Base-by-base conservation (phyloP, 2,329 filamentous ascomycete species). In the Aspergillus sp. region DNA sequence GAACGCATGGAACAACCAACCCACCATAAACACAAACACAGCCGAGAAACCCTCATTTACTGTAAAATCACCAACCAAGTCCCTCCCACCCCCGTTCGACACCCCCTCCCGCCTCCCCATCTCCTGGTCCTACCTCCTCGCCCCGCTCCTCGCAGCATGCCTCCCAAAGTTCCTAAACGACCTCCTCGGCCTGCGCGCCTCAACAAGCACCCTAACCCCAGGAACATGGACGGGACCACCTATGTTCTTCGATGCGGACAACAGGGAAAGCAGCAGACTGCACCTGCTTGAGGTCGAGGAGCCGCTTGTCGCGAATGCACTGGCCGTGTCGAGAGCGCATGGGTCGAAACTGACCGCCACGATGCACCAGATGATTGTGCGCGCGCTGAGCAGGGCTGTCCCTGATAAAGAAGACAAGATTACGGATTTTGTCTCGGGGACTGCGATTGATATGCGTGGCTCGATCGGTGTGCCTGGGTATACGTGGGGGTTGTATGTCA, bases 101-200 rank as follows among this genome's bases (percentile, higher is more conserved):
- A 70, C 69, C 7, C 66, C 70, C 2, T 68, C 68, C 17, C 66
- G 70, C 6, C 69, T 82, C 1, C 69, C 73, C 2, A 76, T 82
- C 27, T 79, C 78, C 0, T 80, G 75, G 77, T 64, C 63, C 0
- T 82, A 73, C 54, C 73, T 82, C 4, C 71, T 81, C 0, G 63
- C 61, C 3, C 75, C 79, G 0, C 59, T 79, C 6, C 48, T 79
- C 5, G 71, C 68, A 9, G 65, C 68, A 6, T 70, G 74, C 56
- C 64, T 79, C 7, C 79, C 79, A 1, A 57, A 60, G 1, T 69
- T 70, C 41, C 3, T 80, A 4, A 59, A 63, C 5, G 55, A 64
- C 9, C 42, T 65, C 6, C 63, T 80, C 15, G 72, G 74, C 0
- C 49, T 79, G 22, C 66, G 65, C 5, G 66, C 69, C n/a, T 56